Percentiles rank a stretch among this genome's conserved stretches.
These are phyloP conservation scores for Claviceps digitariae DNA, from an alignment of 2,329 filamentous ascomycete genomes.

Conservation along the genomic window DNA sequence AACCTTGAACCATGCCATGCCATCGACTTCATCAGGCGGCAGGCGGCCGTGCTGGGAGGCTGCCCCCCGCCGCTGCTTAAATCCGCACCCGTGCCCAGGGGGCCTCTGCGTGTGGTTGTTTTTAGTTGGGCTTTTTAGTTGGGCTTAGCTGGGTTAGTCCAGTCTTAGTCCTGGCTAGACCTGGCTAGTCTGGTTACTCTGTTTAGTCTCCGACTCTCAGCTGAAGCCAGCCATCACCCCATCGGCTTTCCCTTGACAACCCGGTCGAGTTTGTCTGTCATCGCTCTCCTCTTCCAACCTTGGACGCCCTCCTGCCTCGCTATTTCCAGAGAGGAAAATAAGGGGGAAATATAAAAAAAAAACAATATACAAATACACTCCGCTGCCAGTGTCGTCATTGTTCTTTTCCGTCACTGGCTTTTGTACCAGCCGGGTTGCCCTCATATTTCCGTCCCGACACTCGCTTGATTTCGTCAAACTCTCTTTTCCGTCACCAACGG, in stretches of 20 bases:
- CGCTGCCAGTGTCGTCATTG: too few relatives aligned
- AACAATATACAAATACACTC: background rate
- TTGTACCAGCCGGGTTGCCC: background rate
- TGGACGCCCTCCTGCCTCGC: background rate
- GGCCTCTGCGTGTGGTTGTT: background rate
- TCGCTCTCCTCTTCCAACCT: background rate
- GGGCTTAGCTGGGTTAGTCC: too few relatives aligned
- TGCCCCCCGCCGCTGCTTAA: background rate
- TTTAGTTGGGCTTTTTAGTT: too few relatives aligned
- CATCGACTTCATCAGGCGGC: too few relatives aligned
- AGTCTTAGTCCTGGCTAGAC: background rate
- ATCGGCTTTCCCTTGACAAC: background rate
- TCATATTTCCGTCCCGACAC: slow-evolving; percentile 4
- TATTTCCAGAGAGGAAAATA: background rate
- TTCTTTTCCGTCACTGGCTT: slow-evolving; percentile 11
- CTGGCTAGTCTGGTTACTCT: too few relatives aligned
- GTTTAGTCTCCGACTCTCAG: background rate
- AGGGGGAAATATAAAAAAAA: too few relatives aligned
- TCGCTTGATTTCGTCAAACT: slow-evolving; percentile 5
- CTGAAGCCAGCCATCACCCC: background rate
- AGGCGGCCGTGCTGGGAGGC: background rate
- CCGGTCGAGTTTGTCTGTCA: background rate
- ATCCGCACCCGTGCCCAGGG: background rate
- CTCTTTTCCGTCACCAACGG: background rate
- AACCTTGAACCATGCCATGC: too few relatives aligned